These are phyloP conservation scores for Septoria petroselini DNA, from an alignment of 2,329 filamentous ascomycete genomes.

Conservation along the genomic window DNA sequence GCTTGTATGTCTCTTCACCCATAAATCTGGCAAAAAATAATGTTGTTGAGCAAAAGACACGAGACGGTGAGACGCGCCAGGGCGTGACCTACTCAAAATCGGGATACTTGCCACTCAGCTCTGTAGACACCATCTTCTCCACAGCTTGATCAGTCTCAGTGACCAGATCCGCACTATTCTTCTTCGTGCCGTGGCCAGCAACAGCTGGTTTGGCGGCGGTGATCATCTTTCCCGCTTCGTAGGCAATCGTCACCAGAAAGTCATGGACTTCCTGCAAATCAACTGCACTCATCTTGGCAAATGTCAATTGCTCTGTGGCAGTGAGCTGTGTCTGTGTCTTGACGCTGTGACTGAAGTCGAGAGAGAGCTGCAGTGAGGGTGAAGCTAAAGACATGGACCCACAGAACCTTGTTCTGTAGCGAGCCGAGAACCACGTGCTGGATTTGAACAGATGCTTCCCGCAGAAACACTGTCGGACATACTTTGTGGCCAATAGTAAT, in stretches of 20 bases:
- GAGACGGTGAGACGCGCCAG: not conserved
- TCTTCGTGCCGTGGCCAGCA: slow-evolving; percentile 45
- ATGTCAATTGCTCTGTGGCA: not conserved
- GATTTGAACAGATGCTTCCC: no score
- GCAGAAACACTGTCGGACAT: no score
- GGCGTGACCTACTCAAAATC: slow-evolving; percentile 45
- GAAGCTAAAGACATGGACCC: not conserved
- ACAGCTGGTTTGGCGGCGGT: slow-evolving; percentile 45
- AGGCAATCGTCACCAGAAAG: slow-evolving; percentile 47
- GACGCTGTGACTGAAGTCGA: no score
- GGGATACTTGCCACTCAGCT: slow-evolving; percentile 53
- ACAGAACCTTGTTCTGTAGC: slow-evolving; percentile 4
- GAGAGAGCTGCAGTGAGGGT: slow-evolving; percentile 2
- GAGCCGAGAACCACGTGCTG: slow-evolving; percentile 2
- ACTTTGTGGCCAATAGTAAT: no score
- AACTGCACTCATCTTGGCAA: slow-evolving; percentile 23
- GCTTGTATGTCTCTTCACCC: slow-evolving; percentile 72
- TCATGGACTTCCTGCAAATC: slow-evolving; percentile 50
- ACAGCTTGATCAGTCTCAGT: slow-evolving; percentile 63
- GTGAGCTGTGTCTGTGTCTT: no score
- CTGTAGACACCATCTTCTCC: slow-evolving; percentile 55
- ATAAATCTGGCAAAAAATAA: no score
- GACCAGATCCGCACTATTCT: slow-evolving; percentile 59
- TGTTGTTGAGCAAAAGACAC: no score
- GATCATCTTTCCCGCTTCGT: slow-evolving; percentile 48